Evolutionary conservation across 2,329 filamentous ascomycete genomes (phyloP).

Genomic region (Periconia sp.): DNA sequence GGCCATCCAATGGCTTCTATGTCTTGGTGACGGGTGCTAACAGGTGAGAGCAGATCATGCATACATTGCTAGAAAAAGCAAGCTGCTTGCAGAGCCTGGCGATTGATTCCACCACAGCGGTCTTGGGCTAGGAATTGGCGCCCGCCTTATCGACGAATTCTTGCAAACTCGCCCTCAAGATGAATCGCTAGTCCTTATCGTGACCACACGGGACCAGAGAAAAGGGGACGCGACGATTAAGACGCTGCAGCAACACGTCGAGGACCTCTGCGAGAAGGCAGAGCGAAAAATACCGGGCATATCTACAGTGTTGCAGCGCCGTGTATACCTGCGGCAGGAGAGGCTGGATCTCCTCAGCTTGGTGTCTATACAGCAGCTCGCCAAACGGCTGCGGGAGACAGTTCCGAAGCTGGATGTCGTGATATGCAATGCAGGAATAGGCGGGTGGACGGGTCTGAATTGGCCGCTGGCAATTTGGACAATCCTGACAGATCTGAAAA

Average conservation of each 20-base stretch:
- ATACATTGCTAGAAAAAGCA: background rate
- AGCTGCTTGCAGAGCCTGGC: background rate
- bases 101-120: slow-evolving; percentile 62
- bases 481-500: slow-evolving; percentile 63
- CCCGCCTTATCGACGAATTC: slow-evolving; percentile 89
- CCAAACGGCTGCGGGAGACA: slow-evolving; percentile 53
- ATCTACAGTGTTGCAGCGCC: slow-evolving; percentile 42
- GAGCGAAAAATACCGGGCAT: slow-evolving; percentile 41
- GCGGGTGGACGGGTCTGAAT: slow-evolving; percentile 79
- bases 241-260: slow-evolving; percentile 65
- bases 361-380: slow-evolving; percentile 57
- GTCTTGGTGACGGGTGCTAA: slow-evolving; percentile 84
- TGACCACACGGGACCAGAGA: slow-evolving; percentile 74
- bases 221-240: slow-evolving; percentile 75
- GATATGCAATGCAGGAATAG: slow-evolving; percentile 85
- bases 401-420: slow-evolving; percentile 76
- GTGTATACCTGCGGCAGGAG: slow-evolving; percentile 58
- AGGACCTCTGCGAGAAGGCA: slow-evolving; percentile 45
- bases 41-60: slow-evolving; percentile 57
- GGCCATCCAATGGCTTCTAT: slow-evolving; percentile 44
- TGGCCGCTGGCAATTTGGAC: slow-evolving; percentile 63
- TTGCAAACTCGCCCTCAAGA: slow-evolving; percentile 66
- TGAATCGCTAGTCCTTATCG: slow-evolving; percentile 75
- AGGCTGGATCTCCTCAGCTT: slow-evolving; percentile 61
- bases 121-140: slow-evolving; percentile 80